Evolutionary conservation across 176 grass and related monocot genomes (phyloP).

Genomic region (Zea mays): Zm-B73-REFERENCE-NAM-5.0 NC_050097.1:89551501-89552000

Average conservation of each 20-base stretch:
- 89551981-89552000: too few species aligned
- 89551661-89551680: neutral
- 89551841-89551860: neutral
- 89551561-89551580: neutral
- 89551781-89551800: neutral
- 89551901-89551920: conserved; percentile 26
- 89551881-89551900: conserved; percentile 2
- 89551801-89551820: neutral
- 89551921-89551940: neutral
- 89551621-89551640: conserved; percentile 14
- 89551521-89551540: neutral
- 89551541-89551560: conserved; percentile 1
- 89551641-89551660: neutral
- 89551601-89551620: neutral
- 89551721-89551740: conserved; percentile 2
- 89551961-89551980: conserved; percentile 4
- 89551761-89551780: neutral
- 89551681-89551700: neutral
- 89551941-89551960: too few species aligned
- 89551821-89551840: conserved; percentile 13
- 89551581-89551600: conserved; percentile 16
- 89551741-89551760: neutral
- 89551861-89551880: neutral
- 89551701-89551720: conserved; percentile 18
- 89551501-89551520: neutral